Percentiles rank a stretch among this genome's conserved stretches.
These are phyloP conservation scores for Parmales sp. DNA, from an alignment of 108 stramenopile species.

Conservation along the genomic window DNA sequence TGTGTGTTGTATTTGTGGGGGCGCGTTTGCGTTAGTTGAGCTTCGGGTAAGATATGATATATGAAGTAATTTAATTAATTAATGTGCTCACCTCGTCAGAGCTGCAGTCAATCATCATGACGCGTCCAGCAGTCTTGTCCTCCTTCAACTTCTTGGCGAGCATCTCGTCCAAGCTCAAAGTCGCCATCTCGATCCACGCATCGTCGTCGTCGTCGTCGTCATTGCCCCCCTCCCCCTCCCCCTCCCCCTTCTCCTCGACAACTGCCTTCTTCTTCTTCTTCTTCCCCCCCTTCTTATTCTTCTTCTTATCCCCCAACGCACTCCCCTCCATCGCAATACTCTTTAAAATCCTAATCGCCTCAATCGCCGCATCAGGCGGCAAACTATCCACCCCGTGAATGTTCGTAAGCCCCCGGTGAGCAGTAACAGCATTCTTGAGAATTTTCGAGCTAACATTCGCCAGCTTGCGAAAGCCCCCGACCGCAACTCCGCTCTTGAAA, in stretches of 20 bases:
- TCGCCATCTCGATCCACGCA: background rate
- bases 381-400: constrained; percentile 1
- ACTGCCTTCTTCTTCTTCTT: background rate
- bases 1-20: background rate
- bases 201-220: constrained; percentile 2
- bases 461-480: background rate
- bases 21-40: background rate
- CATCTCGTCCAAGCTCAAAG: background rate
- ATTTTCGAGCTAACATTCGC: background rate
- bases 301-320: background rate
- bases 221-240: background rate
- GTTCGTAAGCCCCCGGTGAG: background rate
- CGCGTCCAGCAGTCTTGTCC: background rate
- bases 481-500: background rate
- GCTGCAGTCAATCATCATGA: background rate
- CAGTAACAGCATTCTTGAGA: background rate
- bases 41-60: background rate
- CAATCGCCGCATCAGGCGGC: background rate
- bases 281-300: background rate
- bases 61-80: too few species aligned
- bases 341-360: background rate
- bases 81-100: background rate
- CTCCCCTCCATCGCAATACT: background rate
- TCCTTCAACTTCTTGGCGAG: background rate
- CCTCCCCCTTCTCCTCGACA: background rate